These are phyloP conservation scores for Phytophthora pisi DNA, from an alignment of 352 stramenopile genomes.

Conservation along the genomic window DNA sequence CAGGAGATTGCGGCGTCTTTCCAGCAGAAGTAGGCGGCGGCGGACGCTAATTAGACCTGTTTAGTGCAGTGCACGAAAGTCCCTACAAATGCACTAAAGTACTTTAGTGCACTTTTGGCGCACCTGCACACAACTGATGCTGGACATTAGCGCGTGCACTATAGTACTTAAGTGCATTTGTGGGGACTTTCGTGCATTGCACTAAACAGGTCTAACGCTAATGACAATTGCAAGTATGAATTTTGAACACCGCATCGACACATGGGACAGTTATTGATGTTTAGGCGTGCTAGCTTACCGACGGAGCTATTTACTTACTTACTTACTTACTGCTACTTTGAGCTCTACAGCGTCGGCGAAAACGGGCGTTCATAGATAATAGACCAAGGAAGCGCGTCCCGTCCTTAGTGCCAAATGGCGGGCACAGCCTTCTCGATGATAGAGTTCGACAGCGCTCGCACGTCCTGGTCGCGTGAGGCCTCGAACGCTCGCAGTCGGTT, in stretches of 20 bases:
- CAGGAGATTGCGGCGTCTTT: slow-evolving; percentile 24
- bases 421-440: slow-evolving; percentile 87
- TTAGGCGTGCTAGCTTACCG: slow-evolving; percentile 6
- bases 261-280: slow-evolving; percentile 12
- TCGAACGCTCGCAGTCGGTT: slow-evolving; percentile 72
- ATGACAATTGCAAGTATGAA: not conserved
- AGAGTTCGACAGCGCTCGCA: slow-evolving; percentile 62
- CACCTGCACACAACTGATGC: too few species aligned
- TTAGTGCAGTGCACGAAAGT: too few species aligned
- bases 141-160: too few species aligned
- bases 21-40: slow-evolving; percentile 26
- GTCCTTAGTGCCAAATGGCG: slow-evolving; percentile 72
- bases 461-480: slow-evolving; percentile 50
- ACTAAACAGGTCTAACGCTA: too few species aligned
- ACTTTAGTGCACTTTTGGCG: too few species aligned
- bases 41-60: not conserved
- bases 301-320: slow-evolving; percentile 26
- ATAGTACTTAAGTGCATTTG: too few species aligned
- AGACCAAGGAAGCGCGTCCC: not conserved
- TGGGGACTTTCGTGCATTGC: too few species aligned
- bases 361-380: slow-evolving; percentile 24
- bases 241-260: not conserved
- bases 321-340: slow-evolving; percentile 26
- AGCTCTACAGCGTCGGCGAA: slow-evolving; percentile 13
- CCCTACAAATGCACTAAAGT: too few species aligned